Base-by-base conservation (phyloP, 2,329 filamentous ascomycete genomes). In the Ampelomyces quisqualis region DNA sequence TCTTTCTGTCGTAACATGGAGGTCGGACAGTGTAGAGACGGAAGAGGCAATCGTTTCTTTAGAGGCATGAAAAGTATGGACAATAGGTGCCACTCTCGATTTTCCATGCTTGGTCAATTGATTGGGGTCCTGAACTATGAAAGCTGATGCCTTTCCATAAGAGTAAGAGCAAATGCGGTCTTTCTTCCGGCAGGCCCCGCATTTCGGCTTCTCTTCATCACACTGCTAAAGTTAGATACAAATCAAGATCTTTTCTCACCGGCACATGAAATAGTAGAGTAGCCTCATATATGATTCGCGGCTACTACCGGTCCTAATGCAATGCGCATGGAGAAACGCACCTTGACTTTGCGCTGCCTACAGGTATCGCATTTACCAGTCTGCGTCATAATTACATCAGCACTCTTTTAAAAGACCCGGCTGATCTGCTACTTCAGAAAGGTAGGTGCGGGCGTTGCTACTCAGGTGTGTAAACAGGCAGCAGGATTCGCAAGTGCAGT, bases 381-480 rank as follows among this genome's bases (percentile, higher is more conserved):
- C 28, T 57, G 57, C 4, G 61, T 64, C 61, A 64, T 64, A 4
- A n/a, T n/a, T n/a, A n/a, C n/a, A n/a, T n/a, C n/a, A n/a, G n/a
- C n/a, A n/a, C n/a, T n/a, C n/a, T n/a, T n/a, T n/a, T n/a, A n/a
- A n/a, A n/a, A n/a, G n/a, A n/a, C n/a, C n/a, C n/a, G n/a, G n/a
- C n/a, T n/a, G n/a, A n/a, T n/a, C n/a, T n/a, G n/a, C n/a, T n/a
- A n/a, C n/a, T n/a, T n/a, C n/a, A n/a, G n/a, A n/a, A n/a, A n/a
- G n/a, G n/a, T n/a, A n/a, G n/a, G n/a, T n/a, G n/a, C n/a, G n/a
- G n/a, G n/a, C n/a, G n/a, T n/a, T n/a, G n/a, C n/a, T n/a, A n/a
- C n/a, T n/a, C n/a, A n/a, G n/a, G n/a, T n/a, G n/a, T n/a, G n/a
- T n/a, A n/a, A n/a, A n/a, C n/a, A n/a, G n/a, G n/a, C n/a, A n/a